Conservation (phyloP, 2,329 filamentous ascomycete species). For the Amylocarpus encephaloides region DNA sequence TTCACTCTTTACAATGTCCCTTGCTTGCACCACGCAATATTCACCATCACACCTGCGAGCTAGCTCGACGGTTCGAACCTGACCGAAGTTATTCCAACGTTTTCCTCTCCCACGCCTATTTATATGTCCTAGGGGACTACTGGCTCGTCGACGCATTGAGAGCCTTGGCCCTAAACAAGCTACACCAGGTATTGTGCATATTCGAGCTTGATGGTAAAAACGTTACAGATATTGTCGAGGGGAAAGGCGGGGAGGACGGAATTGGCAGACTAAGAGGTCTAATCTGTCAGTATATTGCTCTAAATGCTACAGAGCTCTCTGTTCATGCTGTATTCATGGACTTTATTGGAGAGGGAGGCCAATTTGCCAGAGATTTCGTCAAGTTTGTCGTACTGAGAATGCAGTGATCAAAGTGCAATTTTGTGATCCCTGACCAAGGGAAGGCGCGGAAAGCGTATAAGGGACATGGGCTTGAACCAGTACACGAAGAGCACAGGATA, state of each 20-base stretch:
- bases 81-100: conserved; percentile 7
- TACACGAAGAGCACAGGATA: too few relatives aligned
- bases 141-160: conserved; percentile 8
- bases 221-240: conserved; percentile 7
- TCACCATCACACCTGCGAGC: conserved; percentile 6
- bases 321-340: conserved; percentile 2
- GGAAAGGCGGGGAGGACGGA: neutral
- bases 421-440: too few relatives aligned
- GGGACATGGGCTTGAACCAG: too few relatives aligned
- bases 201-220: conserved; percentile 8
- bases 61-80: neutral
- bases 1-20: neutral
- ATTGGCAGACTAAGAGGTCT: conserved; percentile 9
- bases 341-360: neutral
- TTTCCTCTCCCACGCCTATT: conserved; percentile 10
- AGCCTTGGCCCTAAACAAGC: conserved; percentile 12
- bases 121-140: conserved; percentile 9
- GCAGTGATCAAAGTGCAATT: too few relatives aligned
- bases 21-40: neutral
- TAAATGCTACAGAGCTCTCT: conserved; percentile 29
- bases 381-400: too few relatives aligned
- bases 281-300: conserved; percentile 11
- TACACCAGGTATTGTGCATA: conserved; percentile 11
- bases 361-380: too few relatives aligned
- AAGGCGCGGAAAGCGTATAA: too few relatives aligned